phyloP scores from a whole-genome alignment of 2,329 filamentous ascomycete genomes.

The Calonectria naviculata region DNA sequence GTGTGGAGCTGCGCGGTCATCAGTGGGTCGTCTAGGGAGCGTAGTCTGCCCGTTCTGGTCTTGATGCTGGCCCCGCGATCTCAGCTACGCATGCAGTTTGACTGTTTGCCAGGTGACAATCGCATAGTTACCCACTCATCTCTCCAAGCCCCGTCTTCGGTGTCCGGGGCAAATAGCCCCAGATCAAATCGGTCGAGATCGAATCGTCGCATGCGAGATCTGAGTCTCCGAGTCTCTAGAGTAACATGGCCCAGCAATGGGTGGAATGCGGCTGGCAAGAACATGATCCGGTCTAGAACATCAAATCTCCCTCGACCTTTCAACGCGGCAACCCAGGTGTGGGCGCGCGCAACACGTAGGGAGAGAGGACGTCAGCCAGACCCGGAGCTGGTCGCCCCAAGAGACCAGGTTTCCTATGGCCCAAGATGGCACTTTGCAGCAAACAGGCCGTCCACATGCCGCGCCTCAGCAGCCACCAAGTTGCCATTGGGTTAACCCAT shows the following conservation, averaged over 20 bases:
- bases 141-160: not conserved
- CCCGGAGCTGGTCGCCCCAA: not conserved
- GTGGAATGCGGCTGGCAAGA: not conserved
- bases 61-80: not conserved
- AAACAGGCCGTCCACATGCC: not conserved
- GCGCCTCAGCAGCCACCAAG: not conserved
- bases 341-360: not conserved
- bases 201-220: not conserved
- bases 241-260: not conserved
- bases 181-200: not conserved
- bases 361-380: not conserved
- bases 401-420: conserved; percentile 1
- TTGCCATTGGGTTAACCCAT: not conserved
- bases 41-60: not conserved
- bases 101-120: not conserved
- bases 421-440: not conserved
- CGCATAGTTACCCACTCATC: not conserved
- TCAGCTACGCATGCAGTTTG: conserved; percentile 4
- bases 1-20: not conserved
- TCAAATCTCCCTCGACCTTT: not conserved
- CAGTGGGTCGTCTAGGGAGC: not conserved
- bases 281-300: not conserved
- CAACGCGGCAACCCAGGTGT: not conserved
- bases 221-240: not conserved
- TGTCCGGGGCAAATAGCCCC: not conserved